Evolutionary conservation across 192 early-diverging fungal species (phyloP).

Genomic region (Obelidium mucronatum): DNA sequence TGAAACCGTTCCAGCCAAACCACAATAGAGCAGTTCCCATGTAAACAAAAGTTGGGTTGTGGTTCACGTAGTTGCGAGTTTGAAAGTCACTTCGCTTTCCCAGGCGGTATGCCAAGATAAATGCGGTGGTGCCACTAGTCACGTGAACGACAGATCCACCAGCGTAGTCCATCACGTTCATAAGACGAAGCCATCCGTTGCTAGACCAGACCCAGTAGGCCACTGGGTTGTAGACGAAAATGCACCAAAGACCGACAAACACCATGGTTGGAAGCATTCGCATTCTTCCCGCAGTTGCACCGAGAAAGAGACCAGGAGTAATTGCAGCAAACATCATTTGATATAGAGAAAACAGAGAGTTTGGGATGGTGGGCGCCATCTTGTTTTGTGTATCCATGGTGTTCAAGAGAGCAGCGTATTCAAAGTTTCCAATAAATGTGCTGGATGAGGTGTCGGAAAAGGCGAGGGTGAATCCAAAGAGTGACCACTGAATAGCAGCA

Average conservation of each 20-base stretch:
- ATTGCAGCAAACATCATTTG: conserved; percentile 85
- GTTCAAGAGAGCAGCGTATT: conserved; percentile 73
- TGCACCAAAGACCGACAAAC: conserved; percentile 90
- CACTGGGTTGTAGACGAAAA: conserved; percentile 36
- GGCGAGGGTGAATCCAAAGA: neutral
- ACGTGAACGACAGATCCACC: conserved; percentile 26
- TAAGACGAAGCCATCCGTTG: conserved; percentile 3
- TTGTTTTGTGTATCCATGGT: neutral
- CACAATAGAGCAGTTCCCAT: conserved; percentile 79
- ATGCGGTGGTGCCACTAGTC: conserved; percentile 34
- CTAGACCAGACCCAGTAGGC: conserved; percentile 24
- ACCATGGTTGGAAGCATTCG: conserved; percentile 84
- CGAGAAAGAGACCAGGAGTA: conserved; percentile 89
- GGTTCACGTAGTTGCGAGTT: conserved; percentile 17
- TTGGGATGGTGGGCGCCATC: neutral
- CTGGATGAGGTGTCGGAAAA: neutral
- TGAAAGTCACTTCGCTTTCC: conserved; percentile 24
- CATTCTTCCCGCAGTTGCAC: conserved; percentile 87
- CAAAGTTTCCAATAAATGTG: conserved; percentile 81
- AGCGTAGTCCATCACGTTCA: conserved; percentile 23
- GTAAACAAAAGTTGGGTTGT: conserved; percentile 80
- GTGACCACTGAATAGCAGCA: too few species aligned
- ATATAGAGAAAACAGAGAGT: neutral
- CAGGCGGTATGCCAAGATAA: conserved; percentile 72
- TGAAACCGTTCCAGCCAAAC: conserved; percentile 94